Percentiles rank a stretch among this genome's conserved stretches.
phyloP scores from a whole-genome alignment of 371 early-diverging fungal species.

The Paramicrosporidium saccamoebae region DNA sequence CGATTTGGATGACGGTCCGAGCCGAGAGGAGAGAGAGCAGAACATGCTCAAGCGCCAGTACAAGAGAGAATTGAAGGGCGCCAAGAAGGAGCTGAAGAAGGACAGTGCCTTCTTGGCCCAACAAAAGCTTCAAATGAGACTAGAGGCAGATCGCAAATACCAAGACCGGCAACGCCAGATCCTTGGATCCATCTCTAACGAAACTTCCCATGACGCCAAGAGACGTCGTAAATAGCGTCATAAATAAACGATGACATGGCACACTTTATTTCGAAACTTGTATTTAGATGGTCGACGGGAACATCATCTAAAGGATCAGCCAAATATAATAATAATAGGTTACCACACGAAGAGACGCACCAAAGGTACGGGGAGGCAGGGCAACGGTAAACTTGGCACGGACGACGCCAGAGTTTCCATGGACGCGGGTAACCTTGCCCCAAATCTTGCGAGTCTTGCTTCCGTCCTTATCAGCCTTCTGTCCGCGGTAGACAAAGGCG shows the following conservation, averaged over 20 bases:
- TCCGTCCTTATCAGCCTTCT: constrained; percentile 32
- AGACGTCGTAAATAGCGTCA: too few relatives aligned
- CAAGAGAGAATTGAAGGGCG: constrained; percentile 68
- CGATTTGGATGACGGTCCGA: constrained; percentile 57
- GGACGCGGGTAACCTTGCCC: constrained; percentile 75
- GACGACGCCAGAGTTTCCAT: constrained; percentile 82
- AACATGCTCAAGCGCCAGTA: constrained; percentile 33
- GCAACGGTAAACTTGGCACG: constrained; percentile 83
- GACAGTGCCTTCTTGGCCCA: constrained; percentile 57
- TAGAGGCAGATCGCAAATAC: constrained; percentile 44
- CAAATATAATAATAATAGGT: constrained; percentile 4
- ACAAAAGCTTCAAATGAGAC: constrained; percentile 20
- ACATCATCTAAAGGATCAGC: constrained; percentile 1
- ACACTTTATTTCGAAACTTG: too few relatives aligned
- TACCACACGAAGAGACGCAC: constrained; percentile 66
- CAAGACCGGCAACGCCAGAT: constrained; percentile 52
- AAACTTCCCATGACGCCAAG: too few relatives aligned
- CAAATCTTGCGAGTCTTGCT: constrained; percentile 78
- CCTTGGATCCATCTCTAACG: too few relatives aligned
- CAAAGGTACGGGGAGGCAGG: constrained; percentile 75
- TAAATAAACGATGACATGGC: too few relatives aligned
- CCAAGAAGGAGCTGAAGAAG: constrained; percentile 66
- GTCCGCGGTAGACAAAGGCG: constrained; percentile 28
- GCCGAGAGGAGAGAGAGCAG: constrained; percentile 27
- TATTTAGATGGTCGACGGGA: too few relatives aligned